Evolutionary conservation across 2,329 filamentous ascomycete species (phyloP).

Genomic region (Hymenoscyphus repandus): DNA sequence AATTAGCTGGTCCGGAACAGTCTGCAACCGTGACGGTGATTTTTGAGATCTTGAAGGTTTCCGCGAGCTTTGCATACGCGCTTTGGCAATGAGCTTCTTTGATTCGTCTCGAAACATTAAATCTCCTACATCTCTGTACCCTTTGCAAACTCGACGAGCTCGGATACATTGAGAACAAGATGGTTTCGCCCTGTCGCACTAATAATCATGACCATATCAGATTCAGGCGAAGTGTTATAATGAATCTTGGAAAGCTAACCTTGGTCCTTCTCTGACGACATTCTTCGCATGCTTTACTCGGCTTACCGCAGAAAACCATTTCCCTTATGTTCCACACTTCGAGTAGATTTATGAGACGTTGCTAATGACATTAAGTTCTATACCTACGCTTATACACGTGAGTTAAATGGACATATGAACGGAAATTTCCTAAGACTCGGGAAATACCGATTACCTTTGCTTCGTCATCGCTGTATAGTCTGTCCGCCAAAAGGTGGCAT

Average conservation of each 20-base stretch:
- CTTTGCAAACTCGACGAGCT: constrained; percentile 45
- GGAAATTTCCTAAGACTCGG: too few relatives aligned
- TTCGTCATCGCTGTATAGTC: too few relatives aligned
- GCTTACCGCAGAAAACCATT: constrained; percentile 27
- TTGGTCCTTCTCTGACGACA: constrained; percentile 39
- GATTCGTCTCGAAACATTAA: constrained; percentile 55
- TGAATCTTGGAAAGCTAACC: constrained; percentile 12
- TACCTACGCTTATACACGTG: too few relatives aligned
- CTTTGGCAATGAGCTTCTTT: constrained; percentile 12
- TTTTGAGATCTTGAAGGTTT: not conserved
- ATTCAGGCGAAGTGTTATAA: not conserved
- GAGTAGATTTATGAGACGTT: too few relatives aligned
- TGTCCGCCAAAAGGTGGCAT: too few relatives aligned
- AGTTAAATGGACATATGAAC: too few relatives aligned
- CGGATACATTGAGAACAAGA: constrained; percentile 51
- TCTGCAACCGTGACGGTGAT: too few relatives aligned
- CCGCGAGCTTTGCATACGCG: constrained; percentile 4
- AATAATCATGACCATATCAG: constrained; percentile 6
- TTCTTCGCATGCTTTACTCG: constrained; percentile 39
- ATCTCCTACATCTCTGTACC: constrained; percentile 50
- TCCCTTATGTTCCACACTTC: not conserved
- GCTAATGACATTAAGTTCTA: too few relatives aligned
- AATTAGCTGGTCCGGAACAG: not conserved
- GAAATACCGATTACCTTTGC: too few relatives aligned
- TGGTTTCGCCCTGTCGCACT: constrained; percentile 50